Percentiles rank a stretch among this genome's conserved stretches.
Evolutionary conservation across 2,329 filamentous ascomycete species (phyloP).

Genomic region (Juglanconis sp.): DNA sequence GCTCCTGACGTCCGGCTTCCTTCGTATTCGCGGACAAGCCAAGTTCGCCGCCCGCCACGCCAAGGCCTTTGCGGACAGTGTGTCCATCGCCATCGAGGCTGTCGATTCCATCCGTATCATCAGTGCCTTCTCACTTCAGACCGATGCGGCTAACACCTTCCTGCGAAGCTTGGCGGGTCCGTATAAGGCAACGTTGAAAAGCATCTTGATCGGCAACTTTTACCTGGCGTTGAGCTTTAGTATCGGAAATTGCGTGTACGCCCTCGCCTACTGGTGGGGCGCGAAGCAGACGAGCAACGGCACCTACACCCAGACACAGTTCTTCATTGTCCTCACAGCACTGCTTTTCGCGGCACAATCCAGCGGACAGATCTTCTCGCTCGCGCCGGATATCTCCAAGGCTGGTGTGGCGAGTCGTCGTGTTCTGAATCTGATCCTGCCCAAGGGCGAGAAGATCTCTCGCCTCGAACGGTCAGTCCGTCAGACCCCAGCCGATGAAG

Average conservation of each 20-base stretch:
- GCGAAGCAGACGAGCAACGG: conserved; percentile 66
- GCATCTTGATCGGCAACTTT: not conserved
- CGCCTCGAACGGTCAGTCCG: not conserved
- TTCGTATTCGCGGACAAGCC: conserved; percentile 62
- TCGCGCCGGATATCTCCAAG: conserved; percentile 71
- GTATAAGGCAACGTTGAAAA: conserved; percentile 43
- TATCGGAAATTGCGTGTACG: conserved; percentile 43
- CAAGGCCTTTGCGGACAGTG: conserved; percentile 60
- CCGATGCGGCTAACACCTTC: conserved; percentile 52
- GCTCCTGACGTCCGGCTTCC: conserved; percentile 64
- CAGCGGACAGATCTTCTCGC: conserved; percentile 71
- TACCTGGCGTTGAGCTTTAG: conserved; percentile 3
- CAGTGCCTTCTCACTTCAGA: conserved; percentile 51
- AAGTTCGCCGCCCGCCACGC: conserved; percentile 61
- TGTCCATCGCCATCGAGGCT: conserved; percentile 64
- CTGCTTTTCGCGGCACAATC: conserved; percentile 71
- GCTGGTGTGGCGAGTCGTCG: conserved; percentile 60
- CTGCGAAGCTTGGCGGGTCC: conserved; percentile 45
- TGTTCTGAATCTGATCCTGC: conserved; percentile 47
- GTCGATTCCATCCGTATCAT: conserved; percentile 64
- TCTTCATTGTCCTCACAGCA: conserved; percentile 70
- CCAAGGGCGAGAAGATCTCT: not conserved
- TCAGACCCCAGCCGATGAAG: not conserved
- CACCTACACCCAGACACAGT: conserved; percentile 62
- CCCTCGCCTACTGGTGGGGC: conserved; percentile 79